phyloP scores from a whole-genome alignment of 31 red algal species.

The Endocladia muricata region DNA sequence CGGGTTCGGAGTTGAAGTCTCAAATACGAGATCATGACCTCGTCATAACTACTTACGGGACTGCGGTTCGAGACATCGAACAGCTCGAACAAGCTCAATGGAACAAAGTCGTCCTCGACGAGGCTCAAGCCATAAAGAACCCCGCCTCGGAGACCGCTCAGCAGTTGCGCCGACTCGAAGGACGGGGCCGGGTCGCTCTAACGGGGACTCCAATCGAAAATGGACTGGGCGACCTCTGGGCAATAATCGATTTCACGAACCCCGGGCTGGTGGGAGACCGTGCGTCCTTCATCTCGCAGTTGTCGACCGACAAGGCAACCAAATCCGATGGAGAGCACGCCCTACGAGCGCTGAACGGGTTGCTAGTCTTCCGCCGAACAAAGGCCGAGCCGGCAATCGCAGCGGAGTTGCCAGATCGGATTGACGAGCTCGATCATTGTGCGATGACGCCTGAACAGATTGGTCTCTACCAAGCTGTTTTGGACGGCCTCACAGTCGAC shows the following conservation, averaged over 20 bases:
- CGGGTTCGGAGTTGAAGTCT: neutral
- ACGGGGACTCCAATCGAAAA: constrained; percentile 77
- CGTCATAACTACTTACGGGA: neutral
- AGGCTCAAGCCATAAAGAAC: constrained; percentile 72
- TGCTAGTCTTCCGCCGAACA: neutral
- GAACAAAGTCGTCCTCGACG: constrained; percentile 55
- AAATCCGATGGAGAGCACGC: neutral
- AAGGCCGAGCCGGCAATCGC: neutral
- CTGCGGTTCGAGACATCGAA: neutral
- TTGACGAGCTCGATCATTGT: neutral
- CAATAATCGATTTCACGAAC: neutral
- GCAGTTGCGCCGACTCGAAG: neutral
- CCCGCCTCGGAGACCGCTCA: constrained; percentile 11
- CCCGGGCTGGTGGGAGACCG: neutral
- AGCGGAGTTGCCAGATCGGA: neutral
- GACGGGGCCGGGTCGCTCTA: constrained; percentile 25
- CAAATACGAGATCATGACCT: neutral
- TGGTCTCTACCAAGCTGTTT: constrained; percentile 1
- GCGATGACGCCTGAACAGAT: neutral
- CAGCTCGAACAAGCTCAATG: constrained; percentile 3
- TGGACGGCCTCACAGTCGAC: neutral
- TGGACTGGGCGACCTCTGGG: constrained; percentile 48
- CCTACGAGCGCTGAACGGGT: neutral
- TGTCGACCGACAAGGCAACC: neutral
- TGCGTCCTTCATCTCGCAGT: neutral